Percentiles rank a stretch among this genome's conserved stretches.
These are phyloP conservation scores for Tylopilus vinaceipallidus DNA, from an alignment of 768 basidiomycete genomes.

Conservation along the genomic window DNA sequence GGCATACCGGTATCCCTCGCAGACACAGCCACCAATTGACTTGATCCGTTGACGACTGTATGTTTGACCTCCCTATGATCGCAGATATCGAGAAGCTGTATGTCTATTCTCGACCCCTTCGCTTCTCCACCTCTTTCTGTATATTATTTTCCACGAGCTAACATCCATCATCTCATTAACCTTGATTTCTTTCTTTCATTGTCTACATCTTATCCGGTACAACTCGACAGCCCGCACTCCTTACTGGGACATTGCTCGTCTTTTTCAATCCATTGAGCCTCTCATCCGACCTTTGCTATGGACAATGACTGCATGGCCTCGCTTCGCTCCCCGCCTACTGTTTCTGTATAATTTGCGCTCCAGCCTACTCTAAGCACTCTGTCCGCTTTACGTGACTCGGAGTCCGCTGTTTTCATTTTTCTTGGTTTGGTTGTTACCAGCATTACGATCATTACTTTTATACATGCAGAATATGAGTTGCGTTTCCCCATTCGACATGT, in stretches of 20 bases:
- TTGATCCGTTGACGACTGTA: constrained; percentile 44
- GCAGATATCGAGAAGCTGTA: constrained; percentile 3
- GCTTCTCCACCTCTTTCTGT: constrained; percentile 16
- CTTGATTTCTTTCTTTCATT: constrained; percentile 11
- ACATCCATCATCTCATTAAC: constrained; percentile 21
- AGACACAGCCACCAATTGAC: constrained; percentile 60
- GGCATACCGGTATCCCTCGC: constrained; percentile 84
- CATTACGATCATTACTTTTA: constrained; percentile 13
- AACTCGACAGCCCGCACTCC: constrained; percentile 19
- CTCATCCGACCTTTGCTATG: constrained; percentile 23
- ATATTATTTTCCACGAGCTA: constrained; percentile 16
- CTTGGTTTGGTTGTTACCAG: constrained; percentile 23
- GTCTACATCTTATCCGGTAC: constrained; percentile 16
- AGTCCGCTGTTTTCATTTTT: constrained; percentile 13
- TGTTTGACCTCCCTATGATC: not conserved
- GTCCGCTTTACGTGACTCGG: constrained; percentile 9
- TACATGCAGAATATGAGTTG: constrained; percentile 30
- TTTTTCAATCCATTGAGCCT: constrained; percentile 7
- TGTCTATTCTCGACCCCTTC: constrained; percentile 9
- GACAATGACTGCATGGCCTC: constrained; percentile 28
- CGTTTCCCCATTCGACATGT: too few relatives aligned
- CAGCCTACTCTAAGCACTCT: constrained; percentile 12
- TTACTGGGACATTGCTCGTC: constrained; percentile 27
- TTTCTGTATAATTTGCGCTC: constrained; percentile 13
- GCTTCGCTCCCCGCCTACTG: constrained; percentile 7